These are phyloP conservation scores for Fusarium nygamai DNA, from an alignment of 2,329 filamentous ascomycete genomes.

Conservation along the genomic window DNA sequence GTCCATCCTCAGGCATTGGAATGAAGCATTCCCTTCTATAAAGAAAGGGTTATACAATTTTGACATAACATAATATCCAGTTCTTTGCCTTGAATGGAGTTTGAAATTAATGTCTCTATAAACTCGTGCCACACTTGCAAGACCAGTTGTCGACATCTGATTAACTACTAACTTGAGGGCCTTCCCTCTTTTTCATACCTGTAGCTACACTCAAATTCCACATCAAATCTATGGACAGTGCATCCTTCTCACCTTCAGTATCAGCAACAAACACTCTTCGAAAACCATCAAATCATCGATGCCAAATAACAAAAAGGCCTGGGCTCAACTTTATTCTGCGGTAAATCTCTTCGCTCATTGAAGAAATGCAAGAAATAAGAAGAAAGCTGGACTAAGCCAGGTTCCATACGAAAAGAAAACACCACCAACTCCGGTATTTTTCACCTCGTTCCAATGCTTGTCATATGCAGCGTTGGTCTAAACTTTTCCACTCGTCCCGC, in stretches of 20 bases:
- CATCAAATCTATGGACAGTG: neutral
- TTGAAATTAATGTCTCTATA: neutral
- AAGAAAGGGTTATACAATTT: neutral
- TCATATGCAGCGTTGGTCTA: conserved; percentile 15
- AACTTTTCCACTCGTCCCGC: conserved; percentile 33
- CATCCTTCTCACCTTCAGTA: neutral
- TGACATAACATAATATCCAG: neutral
- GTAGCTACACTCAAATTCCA: neutral
- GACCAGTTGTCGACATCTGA: neutral
- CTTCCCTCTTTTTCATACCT: neutral
- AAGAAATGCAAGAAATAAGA: conserved; percentile 9
- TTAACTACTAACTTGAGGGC: neutral
- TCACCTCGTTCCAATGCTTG: conserved; percentile 25
- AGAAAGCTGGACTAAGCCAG: conserved; percentile 1
- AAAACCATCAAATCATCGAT: neutral
- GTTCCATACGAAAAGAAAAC: conserved; percentile 24
- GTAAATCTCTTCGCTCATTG: conserved; percentile 29
- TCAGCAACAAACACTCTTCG: neutral
- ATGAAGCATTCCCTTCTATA: neutral
- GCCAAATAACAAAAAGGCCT: conserved; percentile 32
- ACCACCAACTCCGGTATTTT: conserved; percentile 37
- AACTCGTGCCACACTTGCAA: neutral
- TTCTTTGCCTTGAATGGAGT: neutral
- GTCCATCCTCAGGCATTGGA: neutral
- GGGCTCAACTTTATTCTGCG: conserved; percentile 35